These are phyloP conservation scores for Termitomyces sp. DNA, from an alignment of 768 basidiomycete genomes.

Conservation along the genomic window DNA sequence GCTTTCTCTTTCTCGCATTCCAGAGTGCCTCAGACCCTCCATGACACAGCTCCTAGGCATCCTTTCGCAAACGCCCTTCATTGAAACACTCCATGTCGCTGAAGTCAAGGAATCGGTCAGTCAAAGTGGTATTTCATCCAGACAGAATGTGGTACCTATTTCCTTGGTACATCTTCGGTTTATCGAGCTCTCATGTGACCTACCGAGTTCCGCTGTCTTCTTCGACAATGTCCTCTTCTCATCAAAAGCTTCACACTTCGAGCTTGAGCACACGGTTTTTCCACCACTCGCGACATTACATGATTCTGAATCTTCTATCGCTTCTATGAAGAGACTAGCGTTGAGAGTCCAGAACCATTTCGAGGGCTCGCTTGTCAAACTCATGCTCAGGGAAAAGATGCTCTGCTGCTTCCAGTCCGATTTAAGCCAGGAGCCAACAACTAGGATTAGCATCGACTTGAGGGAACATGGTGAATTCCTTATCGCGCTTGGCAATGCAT, in stretches of 20 bases:
- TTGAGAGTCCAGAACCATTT: background rate
- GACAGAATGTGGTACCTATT: background rate
- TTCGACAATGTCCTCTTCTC: background rate
- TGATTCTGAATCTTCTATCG: background rate
- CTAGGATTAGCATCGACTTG: background rate
- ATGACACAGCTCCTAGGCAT: background rate
- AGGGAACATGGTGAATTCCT: background rate
- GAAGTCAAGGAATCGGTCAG: background rate
- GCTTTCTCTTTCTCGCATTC: background rate
- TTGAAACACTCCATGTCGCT: background rate
- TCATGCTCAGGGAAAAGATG: background rate
- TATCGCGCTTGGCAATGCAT: background rate
- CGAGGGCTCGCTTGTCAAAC: background rate
- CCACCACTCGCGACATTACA: background rate
- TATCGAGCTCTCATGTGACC: background rate
- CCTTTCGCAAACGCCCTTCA: background rate
- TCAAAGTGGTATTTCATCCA: too few species aligned
- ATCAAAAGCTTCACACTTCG: background rate
- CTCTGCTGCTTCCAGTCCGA: background rate
- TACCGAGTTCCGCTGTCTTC: background rate
- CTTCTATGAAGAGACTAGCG: background rate
- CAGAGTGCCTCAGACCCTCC: background rate
- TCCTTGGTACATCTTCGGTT: background rate
- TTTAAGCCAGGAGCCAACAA: background rate
- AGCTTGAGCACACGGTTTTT: background rate